Evolutionary conservation across 352 stramenopile species (phyloP), one percentile per base, ranked within the genome.

Genomic region (Phytophthora podocarpi): DNA sequence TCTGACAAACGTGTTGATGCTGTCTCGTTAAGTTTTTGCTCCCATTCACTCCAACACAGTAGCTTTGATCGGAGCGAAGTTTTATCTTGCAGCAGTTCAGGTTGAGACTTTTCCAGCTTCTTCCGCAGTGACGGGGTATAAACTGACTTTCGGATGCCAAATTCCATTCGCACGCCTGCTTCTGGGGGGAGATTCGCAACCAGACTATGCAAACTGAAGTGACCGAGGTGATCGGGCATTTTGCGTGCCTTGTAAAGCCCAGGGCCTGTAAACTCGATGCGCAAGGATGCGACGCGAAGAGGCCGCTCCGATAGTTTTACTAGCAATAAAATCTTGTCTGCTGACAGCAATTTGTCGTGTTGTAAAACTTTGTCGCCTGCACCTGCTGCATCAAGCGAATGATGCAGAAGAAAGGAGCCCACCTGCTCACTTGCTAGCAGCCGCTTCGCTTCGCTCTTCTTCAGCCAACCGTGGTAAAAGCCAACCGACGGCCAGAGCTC

Each of bases 401-500:
- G 59, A 49, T 88, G 66, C 1, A 90, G 46, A 23, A 90, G 58
- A 54, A 80, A 89, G 0, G 79, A 60, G 4, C 81, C 79, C 15
- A 76, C 57, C 0, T 67, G 70, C 4, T 71, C 47, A 9, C n/a
- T 20, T 15, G 43, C 18, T 2, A 90, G 42, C 11, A 73, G 34
- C 8, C 40, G 20, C 6, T 70, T 83, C 0, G 70, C 78, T 15
- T 73, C 41, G n/a, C 28, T 49, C 32, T 46, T 74, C 6, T 40
- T 58, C 2, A 89, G 5, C 2, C 26, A 20, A 5, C 77, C 77
- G 31, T 88, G 75, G 18, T 87, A 89, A 45, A 74, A 90, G 3
- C 81, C 78, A 35, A 89, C 76, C 11, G 54, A 62, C 1, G 72
- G 70, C 75, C 68, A 80, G 20, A 89, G 23, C 26, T 89, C 81